phyloP scores from a whole-genome alignment of 495 filamentous ascomycete species.

The Schizothecium vesticola region DNA sequence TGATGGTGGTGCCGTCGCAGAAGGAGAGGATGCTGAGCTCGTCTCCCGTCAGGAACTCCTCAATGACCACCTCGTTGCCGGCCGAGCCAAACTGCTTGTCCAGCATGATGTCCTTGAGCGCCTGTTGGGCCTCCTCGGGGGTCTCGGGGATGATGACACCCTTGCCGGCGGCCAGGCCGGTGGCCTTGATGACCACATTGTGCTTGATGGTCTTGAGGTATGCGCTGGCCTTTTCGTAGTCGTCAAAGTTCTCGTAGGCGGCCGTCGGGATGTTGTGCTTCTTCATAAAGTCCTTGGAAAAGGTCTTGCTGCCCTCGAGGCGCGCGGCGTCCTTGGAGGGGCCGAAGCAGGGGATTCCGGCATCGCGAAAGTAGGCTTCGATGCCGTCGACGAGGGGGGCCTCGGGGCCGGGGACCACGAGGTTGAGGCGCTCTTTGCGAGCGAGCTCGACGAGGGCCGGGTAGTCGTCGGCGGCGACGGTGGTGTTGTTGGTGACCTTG shows the following conservation, averaged over 20 bases:
- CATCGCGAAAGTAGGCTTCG: slow-evolving; percentile 72
- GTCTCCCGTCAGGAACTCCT: slow-evolving; percentile 88
- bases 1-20: slow-evolving; percentile 81
- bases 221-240: slow-evolving; percentile 67
- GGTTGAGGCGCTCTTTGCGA: slow-evolving; percentile 64
- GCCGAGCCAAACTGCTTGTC: slow-evolving; percentile 81
- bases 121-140: slow-evolving; percentile 75
- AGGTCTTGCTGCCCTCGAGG: slow-evolving; percentile 95
- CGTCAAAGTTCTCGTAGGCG: slow-evolving; percentile 78
- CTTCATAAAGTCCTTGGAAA: slow-evolving; percentile 98
- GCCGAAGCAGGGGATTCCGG: slow-evolving; percentile 78
- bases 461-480: slow-evolving; percentile 68
- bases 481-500: slow-evolving; percentile 67
- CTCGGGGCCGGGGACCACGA: slow-evolving; percentile 89
- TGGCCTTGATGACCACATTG: slow-evolving; percentile 84
- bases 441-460: slow-evolving; percentile 70
- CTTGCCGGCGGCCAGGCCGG: slow-evolving; percentile 83
- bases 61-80: slow-evolving; percentile 90
- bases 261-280: slow-evolving; percentile 87
- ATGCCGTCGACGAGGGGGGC: slow-evolving; percentile 91
- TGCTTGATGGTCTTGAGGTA: slow-evolving; percentile 73
- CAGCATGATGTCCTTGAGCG: slow-evolving; percentile 84
- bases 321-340: slow-evolving; percentile 78
- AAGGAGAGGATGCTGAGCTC: slow-evolving; percentile 90
- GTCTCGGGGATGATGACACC: slow-evolving; percentile 80